Evolutionary conservation across 2,329 filamentous ascomycete genomes (phyloP), one percentile per base, ranked within the genome.

Genomic region (Scedosporium apiospermum): DNA sequence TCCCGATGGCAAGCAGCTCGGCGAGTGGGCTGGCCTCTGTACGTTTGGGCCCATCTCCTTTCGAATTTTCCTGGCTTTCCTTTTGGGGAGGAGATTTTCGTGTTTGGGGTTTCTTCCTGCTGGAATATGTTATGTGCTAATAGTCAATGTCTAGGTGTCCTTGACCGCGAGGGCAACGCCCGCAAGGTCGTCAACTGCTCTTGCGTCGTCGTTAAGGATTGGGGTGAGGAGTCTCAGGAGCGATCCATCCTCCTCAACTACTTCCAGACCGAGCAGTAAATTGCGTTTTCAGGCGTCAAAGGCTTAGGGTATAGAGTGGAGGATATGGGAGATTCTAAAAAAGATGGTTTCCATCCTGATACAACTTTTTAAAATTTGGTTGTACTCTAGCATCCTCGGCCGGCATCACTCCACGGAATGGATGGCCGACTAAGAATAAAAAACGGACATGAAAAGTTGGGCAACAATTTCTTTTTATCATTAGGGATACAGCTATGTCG

Each of bases 141-240:
- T 67, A 63, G 16, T 55, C 16, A 55, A 60, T 63, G 59, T 61
- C 64, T 62, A 97, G 93, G 93, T 83, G 93, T 97, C 73, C 88
- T 99, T 74, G 95, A 99, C 85, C 93, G 95, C 77, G 95, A 99
- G 83, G 95, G 95, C 74, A 99, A 99, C 82, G 92, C 95, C 75
- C 91, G 95, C 82, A 99, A 99, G 89, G 93, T 99, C 72, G 95
- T 99, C 84, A 99, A 99, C 90, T 99, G 95, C 92, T 98, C 93
- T 76, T 98, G 95, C 86, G 95, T 99, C 75, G 95, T 99, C 67
- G 95, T 99, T 76, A 93, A 95, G 85, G 93, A 99, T 82, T 99
- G 95, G 95, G 95, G 95, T 87, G 95, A 98, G 88, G 95, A 99
- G 86, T 96, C 90, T 71, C 93, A 96, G 84, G 95, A 99, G 88